Evolutionary conservation across 257 asterid species (phyloP).

Genomic region (Nicotiana benthamiana): DNA sequence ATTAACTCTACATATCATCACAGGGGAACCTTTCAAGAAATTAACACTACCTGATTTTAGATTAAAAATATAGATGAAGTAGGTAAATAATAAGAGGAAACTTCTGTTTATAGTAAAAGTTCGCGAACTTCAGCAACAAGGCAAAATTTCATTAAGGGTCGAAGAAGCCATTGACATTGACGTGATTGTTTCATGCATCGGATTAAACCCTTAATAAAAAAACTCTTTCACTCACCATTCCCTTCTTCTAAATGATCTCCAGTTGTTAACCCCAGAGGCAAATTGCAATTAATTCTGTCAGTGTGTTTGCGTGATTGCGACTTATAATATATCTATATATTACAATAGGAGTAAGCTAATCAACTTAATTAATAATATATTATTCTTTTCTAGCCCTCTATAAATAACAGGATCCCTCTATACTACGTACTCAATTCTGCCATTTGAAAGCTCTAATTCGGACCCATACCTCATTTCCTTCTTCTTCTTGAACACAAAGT

Average conservation of each 20-base stretch:
- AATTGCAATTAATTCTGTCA: not conserved
- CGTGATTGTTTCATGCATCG: not conserved
- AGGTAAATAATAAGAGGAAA: not conserved
- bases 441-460: not conserved
- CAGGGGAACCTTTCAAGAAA: too few species aligned
- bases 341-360: not conserved
- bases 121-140: not conserved
- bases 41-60: too few species aligned
- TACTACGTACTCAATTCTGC: not conserved
- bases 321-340: too few species aligned
- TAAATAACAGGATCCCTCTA: not conserved
- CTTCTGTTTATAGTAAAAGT: not conserved
- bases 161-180: not conserved
- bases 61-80: not conserved
- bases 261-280: not conserved
- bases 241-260: not conserved
- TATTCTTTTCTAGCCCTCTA: not conserved
- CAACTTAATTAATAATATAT: not conserved
- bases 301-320: not conserved
- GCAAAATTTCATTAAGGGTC: too few species aligned
- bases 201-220: too few species aligned
- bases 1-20: not conserved
- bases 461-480: not conserved
- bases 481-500: not conserved
- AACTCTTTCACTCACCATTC: not conserved